phyloP scores from a whole-genome alignment of 352 stramenopile genomes.

The Globisporangium iwayamae region DNA sequence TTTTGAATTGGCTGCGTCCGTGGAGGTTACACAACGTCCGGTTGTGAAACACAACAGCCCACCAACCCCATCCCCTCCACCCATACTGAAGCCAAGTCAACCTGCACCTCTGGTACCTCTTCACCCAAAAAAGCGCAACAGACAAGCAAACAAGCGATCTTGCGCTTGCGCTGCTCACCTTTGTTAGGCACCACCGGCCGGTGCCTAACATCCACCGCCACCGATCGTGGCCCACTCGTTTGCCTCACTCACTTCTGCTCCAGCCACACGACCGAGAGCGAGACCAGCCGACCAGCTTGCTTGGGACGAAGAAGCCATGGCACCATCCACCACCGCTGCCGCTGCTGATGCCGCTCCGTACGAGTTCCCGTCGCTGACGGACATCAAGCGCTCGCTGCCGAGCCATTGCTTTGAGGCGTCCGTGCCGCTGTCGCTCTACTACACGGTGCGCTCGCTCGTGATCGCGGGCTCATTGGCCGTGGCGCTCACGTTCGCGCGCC shows the following conservation, averaged over 20 bases:
- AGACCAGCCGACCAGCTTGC: neutral
- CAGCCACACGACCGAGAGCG: neutral
- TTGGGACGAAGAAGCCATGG: constrained; percentile 4
- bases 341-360: constrained; percentile 20
- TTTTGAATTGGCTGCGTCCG: neutral
- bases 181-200: neutral
- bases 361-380: constrained; percentile 73
- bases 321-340: constrained; percentile 21
- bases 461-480: constrained; percentile 41
- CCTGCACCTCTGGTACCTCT: neutral
- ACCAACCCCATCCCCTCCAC: neutral
- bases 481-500: constrained; percentile 37
- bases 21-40: constrained; percentile 2
- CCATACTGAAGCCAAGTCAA: constrained; percentile 12
- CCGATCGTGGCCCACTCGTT: neutral
- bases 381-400: constrained; percentile 78
- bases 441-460: constrained; percentile 50
- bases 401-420: constrained; percentile 73
- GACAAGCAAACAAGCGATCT: neutral
- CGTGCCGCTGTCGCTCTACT: constrained; percentile 66
- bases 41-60: neutral
- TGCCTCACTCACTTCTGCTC: constrained; percentile 4
- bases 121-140: neutral
- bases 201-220: neutral
- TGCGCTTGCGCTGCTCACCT: constrained; percentile 4